phyloP scores from a whole-genome alignment of 2,329 filamentous ascomycete species.

The Talaromyces sp. region DNA sequence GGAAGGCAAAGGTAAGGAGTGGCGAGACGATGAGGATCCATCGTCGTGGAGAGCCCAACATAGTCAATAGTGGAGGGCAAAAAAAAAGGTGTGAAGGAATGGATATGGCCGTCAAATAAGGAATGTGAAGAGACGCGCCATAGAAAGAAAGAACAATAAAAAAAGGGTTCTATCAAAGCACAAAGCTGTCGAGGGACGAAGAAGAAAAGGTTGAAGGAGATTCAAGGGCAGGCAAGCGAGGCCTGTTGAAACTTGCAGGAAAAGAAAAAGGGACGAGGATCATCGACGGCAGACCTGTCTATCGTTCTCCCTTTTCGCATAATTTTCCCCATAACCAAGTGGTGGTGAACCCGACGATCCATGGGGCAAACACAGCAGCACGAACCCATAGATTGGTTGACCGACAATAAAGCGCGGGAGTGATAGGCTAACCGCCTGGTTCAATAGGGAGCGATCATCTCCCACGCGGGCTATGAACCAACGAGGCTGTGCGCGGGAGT shows the following conservation, averaged over 20 bases:
- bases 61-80: conserved; percentile 11
- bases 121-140: conserved; percentile 10
- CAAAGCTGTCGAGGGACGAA: conserved; percentile 1
- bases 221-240: background rate
- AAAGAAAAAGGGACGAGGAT: conserved; percentile 17
- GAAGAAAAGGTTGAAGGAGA: background rate
- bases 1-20: conserved; percentile 20
- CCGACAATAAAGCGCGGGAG: conserved; percentile 4
- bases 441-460: conserved; percentile 23
- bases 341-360: conserved; percentile 18
- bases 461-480: conserved; percentile 26
- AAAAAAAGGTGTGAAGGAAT: conserved; percentile 1
- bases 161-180: background rate
- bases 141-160: conserved; percentile 2
- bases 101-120: background rate
- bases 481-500: conserved; percentile 18
- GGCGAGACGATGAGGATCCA: conserved; percentile 28
- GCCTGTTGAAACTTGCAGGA: conserved; percentile 13
- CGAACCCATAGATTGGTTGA: conserved; percentile 16
- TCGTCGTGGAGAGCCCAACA: conserved; percentile 27
- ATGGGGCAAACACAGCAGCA: conserved; percentile 8
- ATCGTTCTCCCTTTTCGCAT: conserved; percentile 2
- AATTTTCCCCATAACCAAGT: conserved; percentile 11
- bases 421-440: conserved; percentile 21
- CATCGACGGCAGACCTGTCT: conserved; percentile 1